Percentiles rank a stretch among this genome's conserved stretches.
These are phyloP conservation scores for Rhypophila decipiens DNA, from an alignment of 495 filamentous ascomycete species.

Conservation along the genomic window DNA sequence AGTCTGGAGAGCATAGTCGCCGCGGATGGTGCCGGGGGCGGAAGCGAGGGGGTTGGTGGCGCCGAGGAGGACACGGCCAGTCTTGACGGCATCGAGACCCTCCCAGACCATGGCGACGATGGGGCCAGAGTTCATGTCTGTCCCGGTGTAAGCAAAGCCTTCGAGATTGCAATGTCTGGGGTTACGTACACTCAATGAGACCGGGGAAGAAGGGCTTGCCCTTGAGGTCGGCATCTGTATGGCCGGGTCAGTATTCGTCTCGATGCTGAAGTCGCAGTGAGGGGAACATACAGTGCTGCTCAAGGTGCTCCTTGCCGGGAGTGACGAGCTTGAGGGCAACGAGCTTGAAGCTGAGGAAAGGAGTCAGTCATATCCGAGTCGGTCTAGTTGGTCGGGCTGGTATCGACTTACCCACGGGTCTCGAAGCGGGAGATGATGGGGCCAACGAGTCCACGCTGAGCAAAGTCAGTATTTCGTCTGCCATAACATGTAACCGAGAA, in stretches of 20 bases:
- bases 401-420: constrained; percentile 78
- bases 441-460: constrained; percentile 89
- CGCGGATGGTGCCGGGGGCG: constrained; percentile 93
- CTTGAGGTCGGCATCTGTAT: constrained; percentile 71
- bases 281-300: constrained; percentile 71
- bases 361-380: constrained; percentile 19
- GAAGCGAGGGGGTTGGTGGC: constrained; percentile 97
- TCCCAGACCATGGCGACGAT: constrained; percentile 99
- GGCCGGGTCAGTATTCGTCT: constrained; percentile 22
- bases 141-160: constrained; percentile 19
- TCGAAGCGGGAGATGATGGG: constrained; percentile 97
- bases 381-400: no score
- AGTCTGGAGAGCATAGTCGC: constrained; percentile 47
- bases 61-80: constrained; percentile 89
- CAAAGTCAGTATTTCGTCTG: constrained; percentile 18
- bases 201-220: constrained; percentile 95
- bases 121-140: constrained; percentile 95
- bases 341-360: constrained; percentile 75
- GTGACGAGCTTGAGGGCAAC: constrained; percentile 89
- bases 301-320: constrained; percentile 86
- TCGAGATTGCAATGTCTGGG: constrained; percentile 1
- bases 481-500: constrained; percentile 1
- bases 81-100: constrained; percentile 95
- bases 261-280: neutral
- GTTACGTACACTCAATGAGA: constrained; percentile 77